These are phyloP conservation scores for Aspergillus indologenus DNA, from an alignment of 495 filamentous ascomycete genomes.

Conservation along the genomic window DNA sequence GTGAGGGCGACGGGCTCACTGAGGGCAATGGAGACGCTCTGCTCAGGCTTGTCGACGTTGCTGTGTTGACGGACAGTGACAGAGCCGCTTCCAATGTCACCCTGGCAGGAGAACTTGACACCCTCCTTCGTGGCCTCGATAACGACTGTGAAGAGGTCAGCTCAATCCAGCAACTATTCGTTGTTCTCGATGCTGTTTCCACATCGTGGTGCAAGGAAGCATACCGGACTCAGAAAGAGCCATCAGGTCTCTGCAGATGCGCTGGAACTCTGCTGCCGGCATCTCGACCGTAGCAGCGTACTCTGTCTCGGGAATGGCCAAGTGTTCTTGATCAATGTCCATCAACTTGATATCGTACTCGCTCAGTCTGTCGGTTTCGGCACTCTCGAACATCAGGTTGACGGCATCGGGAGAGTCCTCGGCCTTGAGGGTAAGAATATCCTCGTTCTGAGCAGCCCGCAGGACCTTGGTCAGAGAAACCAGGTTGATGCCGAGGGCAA, in stretches of 20 bases:
- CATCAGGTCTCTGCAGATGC: slow-evolving; percentile 89
- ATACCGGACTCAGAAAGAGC: slow-evolving; percentile 91
- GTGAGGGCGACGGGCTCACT: slow-evolving; percentile 91
- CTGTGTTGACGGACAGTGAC: slow-evolving; percentile 87
- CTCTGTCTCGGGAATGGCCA: slow-evolving; percentile 97
- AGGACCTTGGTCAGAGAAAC: slow-evolving; percentile 96
- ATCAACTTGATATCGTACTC: slow-evolving; percentile 99
- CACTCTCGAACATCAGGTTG: slow-evolving; percentile 93
- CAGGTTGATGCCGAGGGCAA: slow-evolving; percentile 96
- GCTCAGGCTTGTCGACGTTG: slow-evolving; percentile 85
- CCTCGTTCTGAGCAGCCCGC: slow-evolving; percentile 88
- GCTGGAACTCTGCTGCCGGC: slow-evolving; percentile 88
- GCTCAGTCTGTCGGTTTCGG: slow-evolving; percentile 83
- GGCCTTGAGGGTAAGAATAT: slow-evolving; percentile 94
- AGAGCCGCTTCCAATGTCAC: slow-evolving; percentile 93
- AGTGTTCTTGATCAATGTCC: slow-evolving; percentile 99
- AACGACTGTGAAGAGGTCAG: slow-evolving; percentile 55
- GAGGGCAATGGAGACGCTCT: slow-evolving; percentile 84
- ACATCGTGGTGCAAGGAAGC: background rate
- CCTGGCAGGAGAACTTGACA: slow-evolving; percentile 89
- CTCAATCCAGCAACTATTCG: background rate
- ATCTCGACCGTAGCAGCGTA: slow-evolving; percentile 89
- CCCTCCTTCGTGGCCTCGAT: slow-evolving; percentile 98
- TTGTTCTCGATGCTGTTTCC: background rate
- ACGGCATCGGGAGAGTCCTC: slow-evolving; percentile 94